phyloP scores from a whole-genome alignment of 1,139 yeast genomes.

The Geotrichum europaeum region DNA sequence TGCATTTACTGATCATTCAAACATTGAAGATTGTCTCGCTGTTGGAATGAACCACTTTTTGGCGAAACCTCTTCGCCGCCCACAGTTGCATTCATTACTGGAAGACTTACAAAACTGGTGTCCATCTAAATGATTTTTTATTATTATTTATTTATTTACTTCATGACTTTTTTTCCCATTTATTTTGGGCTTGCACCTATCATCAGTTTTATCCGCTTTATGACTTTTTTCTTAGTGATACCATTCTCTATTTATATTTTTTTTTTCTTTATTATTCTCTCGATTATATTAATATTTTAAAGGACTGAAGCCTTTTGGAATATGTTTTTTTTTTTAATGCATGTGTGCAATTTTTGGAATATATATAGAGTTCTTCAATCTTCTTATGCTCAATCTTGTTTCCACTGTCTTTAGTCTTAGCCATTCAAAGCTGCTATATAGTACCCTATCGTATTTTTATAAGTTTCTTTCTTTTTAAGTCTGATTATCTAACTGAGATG shows the following conservation, averaged over 20 bases:
- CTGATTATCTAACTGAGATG: neutral
- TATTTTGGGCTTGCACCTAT: neutral
- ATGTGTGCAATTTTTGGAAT: too few species aligned
- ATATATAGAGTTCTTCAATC: too few species aligned
- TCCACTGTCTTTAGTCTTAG: too few species aligned
- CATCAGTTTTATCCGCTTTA: neutral
- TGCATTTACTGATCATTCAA: conserved; percentile 83
- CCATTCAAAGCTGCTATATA: too few species aligned
- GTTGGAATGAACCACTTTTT: conserved; percentile 42
- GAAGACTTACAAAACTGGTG: neutral
- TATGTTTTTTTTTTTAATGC: too few species aligned
- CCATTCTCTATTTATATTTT: too few species aligned
- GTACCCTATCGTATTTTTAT: neutral
- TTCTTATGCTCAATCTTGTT: too few species aligned
- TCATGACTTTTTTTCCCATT: neutral
- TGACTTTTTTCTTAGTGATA: neutral
- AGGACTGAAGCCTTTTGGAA: too few species aligned
- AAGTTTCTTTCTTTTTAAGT: neutral
- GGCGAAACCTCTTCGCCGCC: conserved; percentile 75
- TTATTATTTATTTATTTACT: too few species aligned
- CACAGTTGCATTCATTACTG: conserved; percentile 25
- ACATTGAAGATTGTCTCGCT: conserved; percentile 59
- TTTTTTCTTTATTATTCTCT: too few species aligned
- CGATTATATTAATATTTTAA: too few species aligned
- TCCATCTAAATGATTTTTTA: neutral